These are phyloP conservation scores for Pseudotulostoma volvatum DNA, from an alignment of 495 filamentous ascomycete genomes.

Conservation along the genomic window DNA sequence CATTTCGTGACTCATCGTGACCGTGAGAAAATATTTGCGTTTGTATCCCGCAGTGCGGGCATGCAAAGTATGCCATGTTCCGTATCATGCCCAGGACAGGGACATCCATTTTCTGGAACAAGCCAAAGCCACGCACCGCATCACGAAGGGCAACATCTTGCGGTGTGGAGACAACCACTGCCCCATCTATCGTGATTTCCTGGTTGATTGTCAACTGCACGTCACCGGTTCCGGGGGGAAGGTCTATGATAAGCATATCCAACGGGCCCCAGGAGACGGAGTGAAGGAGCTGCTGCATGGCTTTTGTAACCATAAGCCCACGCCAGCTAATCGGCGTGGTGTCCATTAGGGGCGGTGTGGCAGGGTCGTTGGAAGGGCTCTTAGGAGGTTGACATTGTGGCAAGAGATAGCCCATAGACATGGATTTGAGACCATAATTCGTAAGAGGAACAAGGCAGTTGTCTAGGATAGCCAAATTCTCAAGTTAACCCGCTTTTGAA, in stretches of 20 bases:
- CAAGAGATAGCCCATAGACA: slow-evolving; percentile 95
- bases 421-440: slow-evolving; percentile 93
- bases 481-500: no score
- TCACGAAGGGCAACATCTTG: slow-evolving; percentile 83
- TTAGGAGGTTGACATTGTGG: slow-evolving; percentile 11
- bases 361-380: slow-evolving; percentile 5
- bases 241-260: slow-evolving; percentile 76
- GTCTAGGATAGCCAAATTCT: no score
- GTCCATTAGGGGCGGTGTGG: slow-evolving; percentile 32
- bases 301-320: slow-evolving; percentile 95
- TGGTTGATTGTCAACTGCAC: slow-evolving; percentile 87
- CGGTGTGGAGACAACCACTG: slow-evolving; percentile 84
- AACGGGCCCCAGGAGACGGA: slow-evolving; percentile 79
- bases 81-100: slow-evolving; percentile 82
- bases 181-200: slow-evolving; percentile 71
- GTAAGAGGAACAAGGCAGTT: slow-evolving; percentile 74
- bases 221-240: slow-evolving; percentile 91
- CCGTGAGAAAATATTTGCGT: slow-evolving; percentile 59
- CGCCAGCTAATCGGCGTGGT: slow-evolving; percentile 84
- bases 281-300: slow-evolving; percentile 84
- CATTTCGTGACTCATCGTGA: slow-evolving; percentile 25
- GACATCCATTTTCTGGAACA: slow-evolving; percentile 72
- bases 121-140: slow-evolving; percentile 73
- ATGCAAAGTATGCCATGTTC: slow-evolving; percentile 84
- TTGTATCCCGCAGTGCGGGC: slow-evolving; percentile 54